These are phyloP conservation scores for Protomyces inundatus DNA, from an alignment of 1,139 yeast genomes.

Conservation along the genomic window DNA sequence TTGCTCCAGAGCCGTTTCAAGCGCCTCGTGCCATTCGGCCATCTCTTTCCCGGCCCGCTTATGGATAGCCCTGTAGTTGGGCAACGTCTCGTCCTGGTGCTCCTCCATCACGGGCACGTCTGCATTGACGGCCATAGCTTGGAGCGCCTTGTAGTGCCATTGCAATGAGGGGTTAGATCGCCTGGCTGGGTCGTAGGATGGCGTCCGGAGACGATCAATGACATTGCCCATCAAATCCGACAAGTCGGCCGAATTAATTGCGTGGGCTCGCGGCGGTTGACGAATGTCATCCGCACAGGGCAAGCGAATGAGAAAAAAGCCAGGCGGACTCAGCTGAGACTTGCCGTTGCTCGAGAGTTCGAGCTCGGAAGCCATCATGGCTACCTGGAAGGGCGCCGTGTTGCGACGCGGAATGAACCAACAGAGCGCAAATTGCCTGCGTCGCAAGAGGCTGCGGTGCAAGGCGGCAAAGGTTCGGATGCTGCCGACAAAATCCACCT, in stretches of 20 bases:
- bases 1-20: background rate
- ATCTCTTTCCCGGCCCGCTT: slow-evolving; percentile 27
- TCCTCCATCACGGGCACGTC: slow-evolving; percentile 42
- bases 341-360: slow-evolving; percentile 23
- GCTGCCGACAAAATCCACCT: slow-evolving; percentile 57
- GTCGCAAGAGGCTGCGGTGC: slow-evolving; percentile 53
- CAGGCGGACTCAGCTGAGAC: slow-evolving; percentile 36
- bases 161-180: slow-evolving; percentile 64
- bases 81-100: slow-evolving; percentile 38
- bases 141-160: slow-evolving; percentile 59
- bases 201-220: slow-evolving; percentile 44
- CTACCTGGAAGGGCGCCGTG: slow-evolving; percentile 56
- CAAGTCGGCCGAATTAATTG: slow-evolving; percentile 36
- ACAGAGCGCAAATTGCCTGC: slow-evolving; percentile 56
- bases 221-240: slow-evolving; percentile 42
- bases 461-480: slow-evolving; percentile 61
- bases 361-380: slow-evolving; percentile 36
- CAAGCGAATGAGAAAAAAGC: slow-evolving; percentile 40
- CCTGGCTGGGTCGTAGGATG: slow-evolving; percentile 54
- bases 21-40: slow-evolving; percentile 10
- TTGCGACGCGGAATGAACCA: slow-evolving; percentile 61
- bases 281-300: slow-evolving; percentile 43
- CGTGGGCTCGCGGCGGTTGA: slow-evolving; percentile 33
- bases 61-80: slow-evolving; percentile 39
- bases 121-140: slow-evolving; percentile 62